Percentiles rank a stretch among this genome's conserved stretches.
Evolutionary conservation across 768 basidiomycete genomes (phyloP).

Genomic region (Phlebiopsis flavidoalba): DNA sequence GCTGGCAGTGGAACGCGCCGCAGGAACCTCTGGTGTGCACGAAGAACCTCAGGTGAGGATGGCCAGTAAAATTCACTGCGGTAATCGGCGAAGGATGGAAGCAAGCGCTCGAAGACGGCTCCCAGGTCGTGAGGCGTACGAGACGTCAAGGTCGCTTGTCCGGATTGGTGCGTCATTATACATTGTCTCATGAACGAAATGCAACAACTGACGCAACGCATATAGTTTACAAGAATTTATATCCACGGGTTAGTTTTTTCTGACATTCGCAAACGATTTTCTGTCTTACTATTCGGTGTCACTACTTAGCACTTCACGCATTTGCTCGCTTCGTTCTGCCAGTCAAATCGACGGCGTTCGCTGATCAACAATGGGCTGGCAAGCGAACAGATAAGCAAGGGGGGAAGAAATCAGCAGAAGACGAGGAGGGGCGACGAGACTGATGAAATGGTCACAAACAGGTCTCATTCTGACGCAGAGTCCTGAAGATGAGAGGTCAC

Average conservation of each 20-base stretch:
- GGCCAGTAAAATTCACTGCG: neutral
- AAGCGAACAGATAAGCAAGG: neutral
- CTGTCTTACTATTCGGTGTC: neutral
- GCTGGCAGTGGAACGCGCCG: neutral
- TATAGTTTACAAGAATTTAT: constrained; percentile 6
- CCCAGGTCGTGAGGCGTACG: constrained; percentile 13
- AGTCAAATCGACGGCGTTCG: constrained; percentile 12
- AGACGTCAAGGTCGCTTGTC: constrained; percentile 14
- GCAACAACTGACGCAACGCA: too few species aligned
- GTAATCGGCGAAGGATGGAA: neutral
- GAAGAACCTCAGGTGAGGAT: neutral
- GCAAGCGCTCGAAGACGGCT: constrained; percentile 3
- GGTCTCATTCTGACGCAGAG: neutral
- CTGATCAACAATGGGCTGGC: constrained; percentile 15
- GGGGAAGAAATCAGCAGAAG: neutral
- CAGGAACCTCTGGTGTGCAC: constrained; percentile 1
- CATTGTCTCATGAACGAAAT: too few species aligned
- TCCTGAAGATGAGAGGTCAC: neutral
- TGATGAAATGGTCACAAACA: neutral
- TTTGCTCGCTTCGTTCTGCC: constrained; percentile 19
- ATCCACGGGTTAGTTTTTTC: neutral
- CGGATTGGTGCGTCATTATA: constrained; percentile 9
- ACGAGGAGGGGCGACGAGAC: neutral
- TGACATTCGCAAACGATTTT: neutral
- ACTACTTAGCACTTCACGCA: constrained; percentile 14